Evolutionary conservation across 306 rosid genomes (phyloP), one percentile per base, ranked within the genome.

Genomic region (Lagenaria siceraria): DNA sequence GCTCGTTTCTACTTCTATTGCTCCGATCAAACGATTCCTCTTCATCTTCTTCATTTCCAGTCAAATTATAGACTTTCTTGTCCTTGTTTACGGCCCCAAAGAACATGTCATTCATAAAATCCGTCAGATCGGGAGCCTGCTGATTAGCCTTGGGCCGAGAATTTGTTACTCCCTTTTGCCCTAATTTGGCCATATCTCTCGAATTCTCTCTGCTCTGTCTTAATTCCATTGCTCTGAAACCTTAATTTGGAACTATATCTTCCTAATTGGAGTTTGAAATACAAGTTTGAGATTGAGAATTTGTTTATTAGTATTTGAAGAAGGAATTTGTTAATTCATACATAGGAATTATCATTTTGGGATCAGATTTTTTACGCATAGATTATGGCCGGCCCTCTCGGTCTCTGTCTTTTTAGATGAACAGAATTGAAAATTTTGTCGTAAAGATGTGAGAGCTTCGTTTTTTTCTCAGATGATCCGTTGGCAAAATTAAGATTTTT

Each of bases 81-180:
- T 81, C 76, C 21, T 42, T 5, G 8, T 76, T 82, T 0, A 40
- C 78, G 5, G 85, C 46, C 25, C 97, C 93, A 0, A 87, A 93
- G 53, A 91, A 91, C 97, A 84, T 85, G 84, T 93, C 96, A 83
- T 89, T 91, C 90, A 93, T 91, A 86, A 89, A 91, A 68, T 93
- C 98, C 0, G 92, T 89, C 24, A 91, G 84, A 87, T 91, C 97
- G 22, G 92, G 89, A 0, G 69, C 89, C 8, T 81, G 78, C 7
- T 82, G 79, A 17, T 79, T 82, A 40, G 83, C 77, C 49, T 22
- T 73, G 0, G 78, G 83, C 49, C 78, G 74, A 21, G 27, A 46
- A 76, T 74, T 82, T 51, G 81, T 79, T 31, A 85, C 13, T 71
- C 80, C 85, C 66, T 77, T 85, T 60, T 85, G 85, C 19, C 87